Evolutionary conservation across 2,329 filamentous ascomycete species (phyloP).

Genomic region (Achaetomium macrosporum): DNA sequence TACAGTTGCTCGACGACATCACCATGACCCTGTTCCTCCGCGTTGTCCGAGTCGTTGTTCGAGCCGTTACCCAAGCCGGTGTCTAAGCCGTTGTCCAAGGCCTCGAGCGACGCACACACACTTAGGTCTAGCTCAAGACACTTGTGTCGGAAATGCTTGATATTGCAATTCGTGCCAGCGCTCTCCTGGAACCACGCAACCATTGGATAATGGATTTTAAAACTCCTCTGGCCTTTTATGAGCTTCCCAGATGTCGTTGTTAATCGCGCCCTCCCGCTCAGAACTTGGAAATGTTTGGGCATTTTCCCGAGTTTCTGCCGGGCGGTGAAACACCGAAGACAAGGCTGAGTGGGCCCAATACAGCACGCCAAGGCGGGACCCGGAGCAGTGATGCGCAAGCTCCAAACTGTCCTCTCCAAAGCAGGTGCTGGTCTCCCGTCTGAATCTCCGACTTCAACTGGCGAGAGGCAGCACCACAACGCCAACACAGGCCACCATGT

Average conservation of each 20-base stretch:
- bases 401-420: constrained; percentile 29
- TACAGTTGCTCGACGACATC: constrained; percentile 9
- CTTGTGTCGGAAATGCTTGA: no score
- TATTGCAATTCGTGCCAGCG: no score
- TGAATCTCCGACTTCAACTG: constrained; percentile 13
- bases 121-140: no score
- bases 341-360: constrained; percentile 11
- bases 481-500: constrained; percentile 25
- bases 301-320: constrained; percentile 11
- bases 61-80: no score
- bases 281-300: neutral
- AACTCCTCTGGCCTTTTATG: no score
- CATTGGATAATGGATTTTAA: no score
- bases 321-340: constrained; percentile 9
- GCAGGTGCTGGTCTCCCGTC: constrained; percentile 12
- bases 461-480: constrained; percentile 26
- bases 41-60: no score
- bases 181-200: no score
- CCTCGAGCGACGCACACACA: no score
- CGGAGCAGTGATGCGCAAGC: constrained; percentile 23
- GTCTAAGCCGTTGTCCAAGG: no score
- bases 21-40: neutral
- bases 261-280: no score
- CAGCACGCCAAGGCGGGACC: constrained; percentile 22
- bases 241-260: no score